phyloP scores from a whole-genome alignment of 2,329 filamentous ascomycete genomes.

The Colletotrichum liaoningense region DNA sequence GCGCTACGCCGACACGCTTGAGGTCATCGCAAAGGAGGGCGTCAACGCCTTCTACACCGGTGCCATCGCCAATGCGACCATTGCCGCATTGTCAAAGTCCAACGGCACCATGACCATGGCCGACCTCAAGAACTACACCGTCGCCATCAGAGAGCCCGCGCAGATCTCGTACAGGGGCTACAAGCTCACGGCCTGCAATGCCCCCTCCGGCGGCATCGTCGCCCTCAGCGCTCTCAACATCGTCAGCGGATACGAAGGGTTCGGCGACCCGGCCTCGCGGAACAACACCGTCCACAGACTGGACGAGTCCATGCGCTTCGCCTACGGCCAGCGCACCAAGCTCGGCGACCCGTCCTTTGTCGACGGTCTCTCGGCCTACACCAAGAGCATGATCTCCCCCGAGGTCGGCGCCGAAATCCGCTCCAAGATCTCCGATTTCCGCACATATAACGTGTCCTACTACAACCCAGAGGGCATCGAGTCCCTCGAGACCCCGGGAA shows the following conservation, averaged over 20 bases:
- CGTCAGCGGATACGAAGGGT: conserved; percentile 75
- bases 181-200: conserved; percentile 74
- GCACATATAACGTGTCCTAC: conserved; percentile 51
- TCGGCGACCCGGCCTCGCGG: conserved; percentile 65
- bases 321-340: conserved; percentile 78
- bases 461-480: conserved; percentile 61
- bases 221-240: conserved; percentile 80
- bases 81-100: conserved; percentile 69
- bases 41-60: conserved; percentile 78
- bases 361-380: conserved; percentile 67
- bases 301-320: conserved; percentile 87
- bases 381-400: conserved; percentile 73
- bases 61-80: conserved; percentile 75
- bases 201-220: conserved; percentile 80
- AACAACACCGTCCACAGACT: conserved; percentile 79
- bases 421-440: conserved; percentile 55
- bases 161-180: conserved; percentile 76
- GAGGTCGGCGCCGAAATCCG: conserved; percentile 65
- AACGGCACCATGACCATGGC: conserved; percentile 83
- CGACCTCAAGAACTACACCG: conserved; percentile 78
- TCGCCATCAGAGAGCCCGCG: conserved; percentile 71
- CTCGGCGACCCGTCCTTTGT: conserved; percentile 84
- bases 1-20: conserved; percentile 79
- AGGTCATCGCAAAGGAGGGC: conserved; percentile 74
- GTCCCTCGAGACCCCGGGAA: conserved; percentile 72